Percentiles rank a stretch among this genome's conserved stretches.
These are phyloP conservation scores for Wilhelminamyces savonicus DNA, from an alignment of 805 yeast genomes.

Conservation along the genomic window DNA sequence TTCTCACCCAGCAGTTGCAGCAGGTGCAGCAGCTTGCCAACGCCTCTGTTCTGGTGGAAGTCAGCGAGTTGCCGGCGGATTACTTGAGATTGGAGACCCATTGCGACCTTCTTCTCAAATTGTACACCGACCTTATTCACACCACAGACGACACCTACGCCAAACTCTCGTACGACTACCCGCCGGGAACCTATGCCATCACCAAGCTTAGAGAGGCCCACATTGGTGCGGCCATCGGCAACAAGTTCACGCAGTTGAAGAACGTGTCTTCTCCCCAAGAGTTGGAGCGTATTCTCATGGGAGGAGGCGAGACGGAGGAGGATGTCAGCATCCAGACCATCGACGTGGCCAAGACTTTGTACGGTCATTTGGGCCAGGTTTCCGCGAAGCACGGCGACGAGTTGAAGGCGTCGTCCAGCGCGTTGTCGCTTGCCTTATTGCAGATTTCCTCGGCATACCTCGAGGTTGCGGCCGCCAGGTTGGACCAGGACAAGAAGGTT, in stretches of 20 bases:
- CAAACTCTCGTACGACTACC: constrained; percentile 74
- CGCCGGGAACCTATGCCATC: constrained; percentile 50
- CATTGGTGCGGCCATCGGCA: constrained; percentile 51
- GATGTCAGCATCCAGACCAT: constrained; percentile 24
- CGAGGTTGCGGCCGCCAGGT: constrained; percentile 61
- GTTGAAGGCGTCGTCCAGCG: constrained; percentile 37
- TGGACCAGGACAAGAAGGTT: constrained; percentile 63
- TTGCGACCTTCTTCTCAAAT: constrained; percentile 57
- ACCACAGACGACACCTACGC: constrained; percentile 52
- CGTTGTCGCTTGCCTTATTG: constrained; percentile 49
- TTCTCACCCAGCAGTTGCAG: constrained; percentile 58
- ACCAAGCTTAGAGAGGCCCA: constrained; percentile 59
- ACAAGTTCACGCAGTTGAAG: constrained; percentile 53
- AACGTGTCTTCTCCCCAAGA: constrained; percentile 63
- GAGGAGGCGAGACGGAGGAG: constrained; percentile 14
- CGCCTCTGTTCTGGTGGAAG: constrained; percentile 42
- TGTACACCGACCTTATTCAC: constrained; percentile 46
- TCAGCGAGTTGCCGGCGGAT: constrained; percentile 69
- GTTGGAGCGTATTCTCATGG: constrained; percentile 50
- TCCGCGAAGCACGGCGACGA: constrained; percentile 43
- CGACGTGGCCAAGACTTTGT: constrained; percentile 61
- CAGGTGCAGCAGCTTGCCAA: constrained; percentile 37
- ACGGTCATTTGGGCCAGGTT: constrained; percentile 61
- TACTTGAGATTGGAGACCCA: constrained; percentile 62
- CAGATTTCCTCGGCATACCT: constrained; percentile 51